These are phyloP conservation scores for Zasmidium angulare DNA, from an alignment of 2,329 filamentous ascomycete genomes.

Conservation along the genomic window DNA sequence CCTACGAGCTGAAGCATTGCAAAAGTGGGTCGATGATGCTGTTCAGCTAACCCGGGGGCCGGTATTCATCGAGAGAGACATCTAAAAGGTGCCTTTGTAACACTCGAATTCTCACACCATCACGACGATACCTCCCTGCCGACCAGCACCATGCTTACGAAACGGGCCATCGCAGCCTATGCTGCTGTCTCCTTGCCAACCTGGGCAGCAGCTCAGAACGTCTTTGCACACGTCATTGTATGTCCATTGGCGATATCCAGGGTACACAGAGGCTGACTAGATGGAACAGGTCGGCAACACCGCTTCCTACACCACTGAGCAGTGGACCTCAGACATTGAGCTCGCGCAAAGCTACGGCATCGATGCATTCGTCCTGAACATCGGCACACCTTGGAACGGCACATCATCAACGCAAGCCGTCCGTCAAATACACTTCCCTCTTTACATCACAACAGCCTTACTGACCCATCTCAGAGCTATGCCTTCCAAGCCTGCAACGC, in stretches of 20 bases:
- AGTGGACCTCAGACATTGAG: conserved; percentile 14
- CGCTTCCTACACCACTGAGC: conserved; percentile 7
- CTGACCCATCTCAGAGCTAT: conserved; percentile 23
- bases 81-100: not conserved
- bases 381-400: conserved; percentile 36
- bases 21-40: too few species aligned
- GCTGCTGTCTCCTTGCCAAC: conserved; percentile 8
- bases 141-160: conserved; percentile 1
- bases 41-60: too few species aligned
- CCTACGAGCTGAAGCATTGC: not conserved
- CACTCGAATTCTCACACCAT: not conserved
- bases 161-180: not conserved
- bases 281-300: conserved; percentile 8
- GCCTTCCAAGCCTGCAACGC: conserved; percentile 42
- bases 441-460: not conserved
- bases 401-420: conserved; percentile 33
- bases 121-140: not conserved
- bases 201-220: conserved; percentile 10
- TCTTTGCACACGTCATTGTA: conserved; percentile 18
- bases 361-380: conserved; percentile 54
- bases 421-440: not conserved
- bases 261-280: too few species aligned
- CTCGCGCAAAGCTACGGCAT: conserved; percentile 32
- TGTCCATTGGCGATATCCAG: too few species aligned
- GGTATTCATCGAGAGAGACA: not conserved